These are phyloP conservation scores for Chaetomium fimeti DNA, from an alignment of 495 filamentous ascomycete genomes.

Conservation along the genomic window DNA sequence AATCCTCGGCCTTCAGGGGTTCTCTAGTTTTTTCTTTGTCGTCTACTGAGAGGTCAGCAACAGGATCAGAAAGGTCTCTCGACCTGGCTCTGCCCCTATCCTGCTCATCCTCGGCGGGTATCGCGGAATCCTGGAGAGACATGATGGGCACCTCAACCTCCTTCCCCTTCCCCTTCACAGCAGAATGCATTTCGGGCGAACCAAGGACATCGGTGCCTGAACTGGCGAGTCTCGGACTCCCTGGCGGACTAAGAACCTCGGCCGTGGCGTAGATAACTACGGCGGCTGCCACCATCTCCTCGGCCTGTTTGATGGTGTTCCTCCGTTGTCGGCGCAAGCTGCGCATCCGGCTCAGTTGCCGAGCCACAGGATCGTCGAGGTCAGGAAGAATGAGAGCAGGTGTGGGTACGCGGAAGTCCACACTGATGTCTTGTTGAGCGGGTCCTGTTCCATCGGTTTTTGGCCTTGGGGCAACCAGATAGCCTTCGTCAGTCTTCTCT, in stretches of 20 bases:
- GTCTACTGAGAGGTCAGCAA: constrained; percentile 51
- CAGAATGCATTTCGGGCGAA: constrained; percentile 36
- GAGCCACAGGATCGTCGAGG: constrained; percentile 42
- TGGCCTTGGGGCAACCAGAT: constrained; percentile 29
- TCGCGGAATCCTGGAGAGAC: constrained; percentile 24
- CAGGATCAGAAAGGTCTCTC: constrained; percentile 36
- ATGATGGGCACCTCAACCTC: constrained; percentile 31
- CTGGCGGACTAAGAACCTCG: constrained; percentile 40
- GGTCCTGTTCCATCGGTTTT: constrained; percentile 27
- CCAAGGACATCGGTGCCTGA: constrained; percentile 32
- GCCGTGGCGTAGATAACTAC: constrained; percentile 49
- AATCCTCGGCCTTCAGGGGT: constrained; percentile 35
- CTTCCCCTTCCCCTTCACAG: constrained; percentile 37
- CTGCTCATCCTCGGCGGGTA: constrained; percentile 19
- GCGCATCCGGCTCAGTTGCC: constrained; percentile 39
- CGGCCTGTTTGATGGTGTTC: constrained; percentile 42
- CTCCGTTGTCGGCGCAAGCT: constrained; percentile 42
- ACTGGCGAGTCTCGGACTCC: constrained; percentile 35
- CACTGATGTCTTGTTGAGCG: constrained; percentile 24
- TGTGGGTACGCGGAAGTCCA: constrained; percentile 44
- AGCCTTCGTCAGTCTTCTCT: constrained; percentile 42
- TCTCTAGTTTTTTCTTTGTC: constrained; percentile 41
- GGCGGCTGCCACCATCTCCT: constrained; percentile 49
- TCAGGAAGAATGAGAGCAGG: constrained; percentile 47
- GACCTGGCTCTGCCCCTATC: constrained; percentile 35